Base-by-base conservation (phyloP, 306 rosid species). In the Citrullus amarus region DNA sequence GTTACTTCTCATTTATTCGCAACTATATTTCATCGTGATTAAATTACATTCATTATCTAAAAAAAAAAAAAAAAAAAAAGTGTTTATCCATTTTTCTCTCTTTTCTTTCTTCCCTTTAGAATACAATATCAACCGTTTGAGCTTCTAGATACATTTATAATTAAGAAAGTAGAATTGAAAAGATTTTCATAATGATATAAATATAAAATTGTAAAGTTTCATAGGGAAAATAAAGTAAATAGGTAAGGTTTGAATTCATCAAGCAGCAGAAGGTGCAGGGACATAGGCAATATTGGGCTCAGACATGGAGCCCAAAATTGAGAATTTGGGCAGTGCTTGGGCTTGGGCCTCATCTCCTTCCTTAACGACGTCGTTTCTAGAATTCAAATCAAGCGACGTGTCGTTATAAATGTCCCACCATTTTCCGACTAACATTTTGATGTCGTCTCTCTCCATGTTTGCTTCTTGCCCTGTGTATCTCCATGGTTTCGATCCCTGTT, bases 361-460 rank as follows among this genome's bases (percentile, higher is more conserved):
- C 0, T 39, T 38, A 46, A 13, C 81, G 20, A 50, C 75, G 36
- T 18, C 75, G 77, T 56, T 77, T 79, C 78, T 81, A 0, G 77
- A 76, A 82, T 88, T 88, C 71, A 81, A 85, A 61, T 88, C 89
- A n/a, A 90, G 87, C 71, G 92, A 85, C 76, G 76, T 79, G 43
- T 90, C 94, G 77, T 88, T 78, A 25, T 86, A 88, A 39, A 90
- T 79, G 16, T 90, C 88, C 93, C 93, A 86, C 93, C 93, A 90
- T 83, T 86, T 90, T 22, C 82, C 74, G 22, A 89, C 91, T 60
- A 90, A 82, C 48, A 67, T 71, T 80, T 86, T 86, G 81, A 88
- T 83, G 79, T 86, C 93, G 74, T 88, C 88, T 83, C 91, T 83
- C 56, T 88, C 88, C 91, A 88, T 89, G 86, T 87, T 87, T 18